These are phyloP conservation scores for Ogataea siamensis DNA, from an alignment of 805 yeast genomes.

Conservation along the genomic window DNA sequence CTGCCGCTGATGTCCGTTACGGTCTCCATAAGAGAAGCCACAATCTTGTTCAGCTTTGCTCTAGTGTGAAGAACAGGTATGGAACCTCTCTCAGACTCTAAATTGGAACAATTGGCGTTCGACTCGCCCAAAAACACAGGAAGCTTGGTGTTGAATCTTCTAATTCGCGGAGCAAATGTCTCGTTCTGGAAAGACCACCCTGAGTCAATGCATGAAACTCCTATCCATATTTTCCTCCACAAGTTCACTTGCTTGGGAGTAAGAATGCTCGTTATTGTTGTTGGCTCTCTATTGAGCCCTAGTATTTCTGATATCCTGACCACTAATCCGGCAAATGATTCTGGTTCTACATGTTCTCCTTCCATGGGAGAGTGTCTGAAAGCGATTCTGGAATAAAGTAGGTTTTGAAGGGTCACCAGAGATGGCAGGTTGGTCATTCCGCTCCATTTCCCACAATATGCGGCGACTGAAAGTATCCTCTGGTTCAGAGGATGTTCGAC, in stretches of 20 bases:
- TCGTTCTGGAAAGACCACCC: slow-evolving; percentile 41
- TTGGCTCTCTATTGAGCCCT: slow-evolving; percentile 51
- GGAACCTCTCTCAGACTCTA: slow-evolving; percentile 38
- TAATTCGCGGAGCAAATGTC: slow-evolving; percentile 28
- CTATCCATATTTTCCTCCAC: slow-evolving; percentile 60
- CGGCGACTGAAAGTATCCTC: slow-evolving; percentile 38
- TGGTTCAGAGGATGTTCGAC: slow-evolving; percentile 40
- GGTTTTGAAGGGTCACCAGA: slow-evolving; percentile 42
- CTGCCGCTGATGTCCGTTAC: slow-evolving; percentile 35
- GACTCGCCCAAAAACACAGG: slow-evolving; percentile 37
- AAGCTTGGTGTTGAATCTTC: slow-evolving; percentile 41
- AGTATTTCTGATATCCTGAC: slow-evolving; percentile 44
- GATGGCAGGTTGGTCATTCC: slow-evolving; percentile 39
- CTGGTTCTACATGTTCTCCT: slow-evolving; percentile 41
- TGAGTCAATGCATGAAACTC: slow-evolving; percentile 41
- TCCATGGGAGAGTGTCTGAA: slow-evolving; percentile 47
- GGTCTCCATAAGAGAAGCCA: slow-evolving; percentile 32
- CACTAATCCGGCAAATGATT: slow-evolving; percentile 37
- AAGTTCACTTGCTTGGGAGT: slow-evolving; percentile 39
- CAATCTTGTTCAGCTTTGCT: slow-evolving; percentile 31
- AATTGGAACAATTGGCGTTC: slow-evolving; percentile 34
- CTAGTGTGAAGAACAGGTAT: slow-evolving; percentile 33
- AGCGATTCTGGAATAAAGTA: slow-evolving; percentile 41
- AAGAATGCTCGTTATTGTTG: slow-evolving; percentile 20
- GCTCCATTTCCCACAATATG: slow-evolving; percentile 40